Evolutionary conservation across 495 filamentous ascomycete species (phyloP).

Genomic region (Staphylotrichum tortipilum): DNA sequence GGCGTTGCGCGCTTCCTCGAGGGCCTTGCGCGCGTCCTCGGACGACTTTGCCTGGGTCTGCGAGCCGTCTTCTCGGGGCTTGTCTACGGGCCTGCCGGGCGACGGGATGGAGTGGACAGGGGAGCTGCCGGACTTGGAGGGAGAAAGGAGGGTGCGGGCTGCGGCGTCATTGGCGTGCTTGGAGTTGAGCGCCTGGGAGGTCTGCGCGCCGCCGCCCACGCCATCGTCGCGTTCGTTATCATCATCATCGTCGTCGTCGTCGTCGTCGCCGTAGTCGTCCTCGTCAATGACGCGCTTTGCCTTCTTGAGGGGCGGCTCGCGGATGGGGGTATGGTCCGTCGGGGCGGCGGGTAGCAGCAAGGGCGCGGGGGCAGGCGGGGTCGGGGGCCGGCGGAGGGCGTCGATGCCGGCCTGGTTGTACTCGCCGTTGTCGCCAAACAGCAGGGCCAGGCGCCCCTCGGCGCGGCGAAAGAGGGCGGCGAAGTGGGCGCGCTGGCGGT

Average conservation of each 20-base stretch:
- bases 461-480: slow-evolving; percentile 33
- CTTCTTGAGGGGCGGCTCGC: slow-evolving; percentile 41
- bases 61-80: slow-evolving; percentile 36
- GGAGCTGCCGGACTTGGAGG: slow-evolving; percentile 51
- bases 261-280: slow-evolving; percentile 77
- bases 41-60: slow-evolving; percentile 52
- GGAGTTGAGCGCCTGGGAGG: slow-evolving; percentile 48
- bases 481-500: slow-evolving; percentile 37
- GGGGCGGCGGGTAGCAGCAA: slow-evolving; percentile 37
- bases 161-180: slow-evolving; percentile 46
- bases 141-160: slow-evolving; percentile 41
- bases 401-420: slow-evolving; percentile 34
- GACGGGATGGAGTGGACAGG: slow-evolving; percentile 46
- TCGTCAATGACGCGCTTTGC: slow-evolving; percentile 56
- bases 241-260: slow-evolving; percentile 63
- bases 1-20: slow-evolving; percentile 89
- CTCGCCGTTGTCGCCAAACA: slow-evolving; percentile 73
- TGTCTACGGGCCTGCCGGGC: slow-evolving; percentile 40
- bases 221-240: slow-evolving; percentile 44
- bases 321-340: slow-evolving; percentile 38
- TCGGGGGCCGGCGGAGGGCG: slow-evolving; percentile 28
- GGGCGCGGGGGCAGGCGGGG: slow-evolving; percentile 21
- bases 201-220: slow-evolving; percentile 34
- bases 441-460: slow-evolving; percentile 45
- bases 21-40: slow-evolving; percentile 82